Percentiles rank a stretch among this genome's conserved stretches.
These are phyloP conservation scores for Solanum infundibuliforme DNA, from an alignment of 257 asterid genomes.

Conservation along the genomic window DNA sequence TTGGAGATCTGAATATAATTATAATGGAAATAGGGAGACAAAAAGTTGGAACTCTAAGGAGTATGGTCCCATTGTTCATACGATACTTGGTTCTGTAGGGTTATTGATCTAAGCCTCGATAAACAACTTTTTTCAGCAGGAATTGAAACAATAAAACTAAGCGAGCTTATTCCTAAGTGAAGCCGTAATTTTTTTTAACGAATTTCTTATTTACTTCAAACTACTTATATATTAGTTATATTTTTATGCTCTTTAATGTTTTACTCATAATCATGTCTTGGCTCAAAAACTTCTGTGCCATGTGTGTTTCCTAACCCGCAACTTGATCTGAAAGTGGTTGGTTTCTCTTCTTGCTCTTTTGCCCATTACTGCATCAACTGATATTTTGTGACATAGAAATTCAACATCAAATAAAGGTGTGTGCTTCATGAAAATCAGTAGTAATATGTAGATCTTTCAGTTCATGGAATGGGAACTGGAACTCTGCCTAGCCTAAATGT, in stretches of 20 bases:
- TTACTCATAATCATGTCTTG: not conserved
- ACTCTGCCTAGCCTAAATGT: not conserved
- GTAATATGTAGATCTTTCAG: not conserved
- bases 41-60: not conserved
- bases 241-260: not conserved
- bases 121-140: not conserved
- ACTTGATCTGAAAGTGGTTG: not conserved
- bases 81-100: not conserved
- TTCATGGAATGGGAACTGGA: not conserved
- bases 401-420: not conserved
- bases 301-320: not conserved
- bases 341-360: not conserved
- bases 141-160: not conserved
- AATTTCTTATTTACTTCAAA: not conserved
- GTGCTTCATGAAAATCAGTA: not conserved
- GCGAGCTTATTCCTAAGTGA: not conserved
- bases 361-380: not conserved
- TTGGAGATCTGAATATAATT: not conserved
- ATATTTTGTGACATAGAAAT: not conserved
- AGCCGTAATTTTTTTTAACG: not conserved
- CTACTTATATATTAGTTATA: not conserved
- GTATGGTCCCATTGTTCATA: not conserved
- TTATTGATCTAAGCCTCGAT: not conserved
- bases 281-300: not conserved
- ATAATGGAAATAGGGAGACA: not conserved